Evolutionary conservation across 768 basidiomycete genomes (phyloP).

Genomic region (Rickenella mellea): DNA sequence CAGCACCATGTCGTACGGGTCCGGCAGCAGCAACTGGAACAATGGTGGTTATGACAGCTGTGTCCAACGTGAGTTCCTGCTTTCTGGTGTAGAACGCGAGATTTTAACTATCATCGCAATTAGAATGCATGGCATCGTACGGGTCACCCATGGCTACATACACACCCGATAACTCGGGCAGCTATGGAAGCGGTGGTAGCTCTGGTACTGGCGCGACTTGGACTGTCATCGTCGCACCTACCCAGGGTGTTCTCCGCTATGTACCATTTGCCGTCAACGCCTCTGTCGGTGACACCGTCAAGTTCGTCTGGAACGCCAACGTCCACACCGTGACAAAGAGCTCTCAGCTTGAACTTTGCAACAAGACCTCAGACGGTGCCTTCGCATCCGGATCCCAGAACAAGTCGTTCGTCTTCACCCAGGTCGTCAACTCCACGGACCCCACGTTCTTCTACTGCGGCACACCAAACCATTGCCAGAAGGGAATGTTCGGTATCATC

Average conservation of each 20-base stretch:
- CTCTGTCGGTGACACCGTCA: conserved; percentile 66
- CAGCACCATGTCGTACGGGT: conserved; percentile 48
- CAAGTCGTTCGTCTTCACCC: conserved; percentile 56
- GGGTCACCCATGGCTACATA: conserved; percentile 26
- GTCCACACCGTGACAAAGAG: conserved; percentile 80
- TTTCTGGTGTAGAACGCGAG: conserved; percentile 1
- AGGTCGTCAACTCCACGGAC: conserved; percentile 64
- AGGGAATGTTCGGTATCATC: conserved; percentile 83
- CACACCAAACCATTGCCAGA: conserved; percentile 60
- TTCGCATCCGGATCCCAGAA: conserved; percentile 63
- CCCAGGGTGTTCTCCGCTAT: conserved; percentile 65
- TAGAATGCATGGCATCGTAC: conserved; percentile 62
- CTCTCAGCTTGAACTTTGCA: conserved; percentile 59
- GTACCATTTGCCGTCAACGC: conserved; percentile 71
- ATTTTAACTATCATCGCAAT: conserved; percentile 1
- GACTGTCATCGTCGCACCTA: conserved; percentile 72
- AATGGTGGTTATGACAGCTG: conserved; percentile 53
- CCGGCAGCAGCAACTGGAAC: conserved; percentile 51
- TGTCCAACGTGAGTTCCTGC: conserved; percentile 48
- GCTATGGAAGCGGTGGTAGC: conserved; percentile 18
- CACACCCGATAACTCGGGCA: conserved; percentile 16
- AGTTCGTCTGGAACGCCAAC: conserved; percentile 71
- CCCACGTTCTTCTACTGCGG: conserved; percentile 72
- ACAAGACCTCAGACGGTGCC: conserved; percentile 47
- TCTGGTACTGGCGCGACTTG: conserved; percentile 49